Evolutionary conservation across 2,329 filamentous ascomycete species (phyloP), one percentile per base, ranked within the genome.

Genomic region (Aspergillus uvarum): DNA sequence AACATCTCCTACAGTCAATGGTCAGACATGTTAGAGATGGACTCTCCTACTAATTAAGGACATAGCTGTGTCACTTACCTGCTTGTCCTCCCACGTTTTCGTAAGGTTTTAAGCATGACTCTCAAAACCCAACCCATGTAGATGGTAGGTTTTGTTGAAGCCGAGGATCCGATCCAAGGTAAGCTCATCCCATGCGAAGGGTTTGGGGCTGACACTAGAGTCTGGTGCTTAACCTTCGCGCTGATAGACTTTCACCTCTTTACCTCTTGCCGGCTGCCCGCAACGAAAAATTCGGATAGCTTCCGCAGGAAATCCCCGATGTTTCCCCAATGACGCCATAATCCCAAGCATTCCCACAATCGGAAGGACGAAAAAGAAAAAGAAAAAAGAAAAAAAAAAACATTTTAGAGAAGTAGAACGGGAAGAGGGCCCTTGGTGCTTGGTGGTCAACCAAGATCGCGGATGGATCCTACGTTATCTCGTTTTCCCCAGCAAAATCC

Each of bases 391-490:
- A 16, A 35, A 35, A 35, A 35, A 35, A 10, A 35, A 16, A 35
- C 11, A 16, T 12, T 35, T 58, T 49, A 42, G 29, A 10, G 29
- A 52, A 24, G 35, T 38, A 38, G 32, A 16, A 32, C 57, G 58
- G 35, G 50, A 31, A 48, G 22, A 52, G 55, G 63, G 51, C 63
- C 59, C 60, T 66, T 61, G 48, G 42, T 22, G 54, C 55, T 56
- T 47, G 51, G 51, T 50, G 48, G 22, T 50, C 22, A 57, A 59
- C 61, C 59, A 61, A 57, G 61, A 63, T 63, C 54, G 44, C 38
- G 42, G 29, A 51, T 63, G 59, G 59, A 58, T 59, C 63, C 59
- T 56, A 64, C 58, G 51, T 59, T 58, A 35, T 51, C 22, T 24
- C 26, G 32, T 35, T 44, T 51, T 24, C 51, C 26, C 29, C 24